phyloP scores from a whole-genome alignment of 169 alveolate species.

The Cystoisospora suis region DNA sequence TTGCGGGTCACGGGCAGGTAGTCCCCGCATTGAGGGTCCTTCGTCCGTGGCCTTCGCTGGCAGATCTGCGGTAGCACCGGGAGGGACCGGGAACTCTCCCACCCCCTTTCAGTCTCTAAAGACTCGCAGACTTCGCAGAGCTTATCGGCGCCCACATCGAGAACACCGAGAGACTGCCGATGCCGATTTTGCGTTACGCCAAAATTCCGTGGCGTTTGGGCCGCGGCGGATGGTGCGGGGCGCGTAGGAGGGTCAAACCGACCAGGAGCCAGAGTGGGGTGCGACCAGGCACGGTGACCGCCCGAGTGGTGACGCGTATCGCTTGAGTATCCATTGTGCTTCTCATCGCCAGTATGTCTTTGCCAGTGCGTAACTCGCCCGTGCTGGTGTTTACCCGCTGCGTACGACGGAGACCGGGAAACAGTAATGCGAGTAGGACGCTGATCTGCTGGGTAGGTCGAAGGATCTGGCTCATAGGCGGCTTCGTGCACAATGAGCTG shows the following conservation, averaged over 20 bases:
- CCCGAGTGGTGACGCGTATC: background rate
- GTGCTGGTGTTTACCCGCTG: background rate
- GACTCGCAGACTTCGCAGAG: background rate
- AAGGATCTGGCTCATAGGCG: conserved; percentile 6
- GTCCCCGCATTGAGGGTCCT: background rate
- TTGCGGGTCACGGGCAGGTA: background rate
- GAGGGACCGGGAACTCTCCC: background rate
- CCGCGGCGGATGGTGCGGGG: too few species aligned
- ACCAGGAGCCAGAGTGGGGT: background rate
- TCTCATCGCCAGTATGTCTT: background rate
- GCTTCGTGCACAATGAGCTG: conserved; percentile 21
- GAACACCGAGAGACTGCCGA: too few species aligned
- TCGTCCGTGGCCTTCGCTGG: background rate
- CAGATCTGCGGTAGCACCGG: background rate
- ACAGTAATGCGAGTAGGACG: background rate
- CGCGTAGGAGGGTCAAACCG: background rate
- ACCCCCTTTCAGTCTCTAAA: background rate
- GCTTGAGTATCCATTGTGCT: background rate
- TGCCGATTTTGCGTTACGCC: too few species aligned
- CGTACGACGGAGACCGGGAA: background rate
- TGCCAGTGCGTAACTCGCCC: background rate
- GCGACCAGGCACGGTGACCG: background rate
- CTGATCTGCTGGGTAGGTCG: background rate
- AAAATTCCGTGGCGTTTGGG: too few species aligned
- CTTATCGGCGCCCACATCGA: too few species aligned